Evolutionary conservation across 495 filamentous ascomycete genomes (phyloP).

Genomic region (Annulohypoxylon bovei): DNA sequence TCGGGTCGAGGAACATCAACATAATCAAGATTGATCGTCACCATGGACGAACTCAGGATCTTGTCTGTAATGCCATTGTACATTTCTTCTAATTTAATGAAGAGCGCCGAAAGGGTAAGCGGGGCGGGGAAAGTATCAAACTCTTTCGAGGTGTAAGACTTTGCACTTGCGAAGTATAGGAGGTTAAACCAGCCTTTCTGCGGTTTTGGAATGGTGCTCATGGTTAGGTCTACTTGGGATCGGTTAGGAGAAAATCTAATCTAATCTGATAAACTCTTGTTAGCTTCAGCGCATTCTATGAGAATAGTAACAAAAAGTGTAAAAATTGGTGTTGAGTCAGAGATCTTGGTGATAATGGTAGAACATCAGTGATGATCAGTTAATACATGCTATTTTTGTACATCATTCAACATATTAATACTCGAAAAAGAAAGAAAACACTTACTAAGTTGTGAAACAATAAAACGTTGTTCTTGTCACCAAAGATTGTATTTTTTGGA

Average conservation of each 20-base stretch:
- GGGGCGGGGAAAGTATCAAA: slow-evolving; percentile 80
- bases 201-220: slow-evolving; percentile 52
- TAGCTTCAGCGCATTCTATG: slow-evolving; percentile 33
- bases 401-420: slow-evolving; percentile 53
- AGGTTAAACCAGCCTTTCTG: slow-evolving; percentile 74
- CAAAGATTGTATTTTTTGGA: not conserved
- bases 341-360: slow-evolving; percentile 69
- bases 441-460: slow-evolving; percentile 25
- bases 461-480: not conserved
- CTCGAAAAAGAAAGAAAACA: slow-evolving; percentile 2
- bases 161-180: slow-evolving; percentile 87
- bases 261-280: slow-evolving; percentile 19
- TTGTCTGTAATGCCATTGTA: slow-evolving; percentile 83
- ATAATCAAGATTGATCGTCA: slow-evolving; percentile 90
- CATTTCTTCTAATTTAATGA: slow-evolving; percentile 73
- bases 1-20: slow-evolving; percentile 71
- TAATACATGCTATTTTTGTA: slow-evolving; percentile 74
- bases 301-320: slow-evolving; percentile 21
- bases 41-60: slow-evolving; percentile 77
- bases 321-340: slow-evolving; percentile 55
- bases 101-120: slow-evolving; percentile 71
- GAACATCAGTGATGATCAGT: slow-evolving; percentile 63
- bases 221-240: slow-evolving; percentile 12
- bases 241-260: not conserved
- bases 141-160: slow-evolving; percentile 75